phyloP scores from a whole-genome alignment of 2,329 filamentous ascomycete species.

The Rachicladosporium sp. region DNA sequence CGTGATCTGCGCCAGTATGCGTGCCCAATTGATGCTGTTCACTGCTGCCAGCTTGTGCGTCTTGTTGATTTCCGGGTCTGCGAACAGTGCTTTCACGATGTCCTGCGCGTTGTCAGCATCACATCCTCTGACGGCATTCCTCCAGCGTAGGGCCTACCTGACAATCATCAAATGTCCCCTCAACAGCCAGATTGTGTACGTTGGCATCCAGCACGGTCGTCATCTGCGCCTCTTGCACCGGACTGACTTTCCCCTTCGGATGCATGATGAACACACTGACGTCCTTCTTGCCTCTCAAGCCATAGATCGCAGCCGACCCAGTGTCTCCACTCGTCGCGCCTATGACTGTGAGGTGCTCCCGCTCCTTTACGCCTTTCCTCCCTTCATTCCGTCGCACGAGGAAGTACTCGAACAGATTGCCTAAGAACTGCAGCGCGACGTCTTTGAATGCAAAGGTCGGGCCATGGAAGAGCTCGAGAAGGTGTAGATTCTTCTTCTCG shows the following conservation, averaged over 20 bases:
- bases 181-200: slow-evolving; percentile 82
- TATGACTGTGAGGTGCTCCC: slow-evolving; percentile 74
- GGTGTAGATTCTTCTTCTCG: slow-evolving; percentile 57
- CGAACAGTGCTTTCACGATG: slow-evolving; percentile 87
- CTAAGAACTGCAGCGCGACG: slow-evolving; percentile 82
- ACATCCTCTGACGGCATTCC: not conserved
- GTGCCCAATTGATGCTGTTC: slow-evolving; percentile 93
- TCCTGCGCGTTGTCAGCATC: slow-evolving; percentile 40
- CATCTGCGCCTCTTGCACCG: slow-evolving; percentile 95
- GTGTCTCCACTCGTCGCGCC: slow-evolving; percentile 82
- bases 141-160: slow-evolving; percentile 43
- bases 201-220: slow-evolving; percentile 83
- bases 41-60: slow-evolving; percentile 79
- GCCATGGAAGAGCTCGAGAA: slow-evolving; percentile 92
- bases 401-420: slow-evolving; percentile 89
- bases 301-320: slow-evolving; percentile 91
- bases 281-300: slow-evolving; percentile 88
- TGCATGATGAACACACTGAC: slow-evolving; percentile 91
- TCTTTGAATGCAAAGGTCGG: slow-evolving; percentile 96
- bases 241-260: slow-evolving; percentile 79
- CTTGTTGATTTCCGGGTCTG: slow-evolving; percentile 70
- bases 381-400: slow-evolving; percentile 59
- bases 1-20: slow-evolving; percentile 90
- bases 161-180: slow-evolving; percentile 91
- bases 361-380: slow-evolving; percentile 50